phyloP scores from a whole-genome alignment of 148 eudicot genomes.

The Vaccinium darrowii region DNA sequence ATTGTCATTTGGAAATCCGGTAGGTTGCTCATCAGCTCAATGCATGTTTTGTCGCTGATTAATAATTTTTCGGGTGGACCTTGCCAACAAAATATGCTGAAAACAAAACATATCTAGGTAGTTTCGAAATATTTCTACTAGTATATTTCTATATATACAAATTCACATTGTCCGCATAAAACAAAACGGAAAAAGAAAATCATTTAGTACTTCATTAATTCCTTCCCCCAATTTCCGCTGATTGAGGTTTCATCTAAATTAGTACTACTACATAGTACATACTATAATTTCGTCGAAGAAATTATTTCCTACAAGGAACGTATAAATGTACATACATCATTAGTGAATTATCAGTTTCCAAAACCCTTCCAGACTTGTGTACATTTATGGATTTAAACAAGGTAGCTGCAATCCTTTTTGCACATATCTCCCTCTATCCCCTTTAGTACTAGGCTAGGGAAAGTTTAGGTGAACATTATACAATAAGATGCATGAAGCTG shows the following conservation, averaged over 20 bases:
- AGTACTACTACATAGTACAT: background rate
- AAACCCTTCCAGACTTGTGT: too few species aligned
- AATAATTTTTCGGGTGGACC: too few species aligned
- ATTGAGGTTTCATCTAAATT: background rate
- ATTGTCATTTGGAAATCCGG: too few species aligned
- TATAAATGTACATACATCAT: too few species aligned
- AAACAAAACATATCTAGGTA: too few species aligned
- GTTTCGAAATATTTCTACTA: too few species aligned
- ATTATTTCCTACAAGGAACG: background rate
- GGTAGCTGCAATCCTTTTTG: background rate
- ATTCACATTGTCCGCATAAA: too few species aligned
- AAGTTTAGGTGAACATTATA: background rate
- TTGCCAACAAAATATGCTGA: too few species aligned
- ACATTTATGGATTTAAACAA: background rate
- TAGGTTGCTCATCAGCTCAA: too few species aligned
- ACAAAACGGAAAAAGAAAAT: background rate
- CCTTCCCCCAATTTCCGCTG: background rate
- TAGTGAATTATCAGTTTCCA: too few species aligned
- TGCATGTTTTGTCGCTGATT: too few species aligned
- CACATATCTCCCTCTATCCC: background rate
- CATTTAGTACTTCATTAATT: background rate
- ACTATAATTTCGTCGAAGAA: background rate
- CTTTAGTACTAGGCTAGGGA: background rate
- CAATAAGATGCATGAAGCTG: background rate
- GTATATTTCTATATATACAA: too few species aligned